Evolutionary conservation across 2,329 filamentous ascomycete species (phyloP).

Genomic region (Aplosporella prunicola): DNA sequence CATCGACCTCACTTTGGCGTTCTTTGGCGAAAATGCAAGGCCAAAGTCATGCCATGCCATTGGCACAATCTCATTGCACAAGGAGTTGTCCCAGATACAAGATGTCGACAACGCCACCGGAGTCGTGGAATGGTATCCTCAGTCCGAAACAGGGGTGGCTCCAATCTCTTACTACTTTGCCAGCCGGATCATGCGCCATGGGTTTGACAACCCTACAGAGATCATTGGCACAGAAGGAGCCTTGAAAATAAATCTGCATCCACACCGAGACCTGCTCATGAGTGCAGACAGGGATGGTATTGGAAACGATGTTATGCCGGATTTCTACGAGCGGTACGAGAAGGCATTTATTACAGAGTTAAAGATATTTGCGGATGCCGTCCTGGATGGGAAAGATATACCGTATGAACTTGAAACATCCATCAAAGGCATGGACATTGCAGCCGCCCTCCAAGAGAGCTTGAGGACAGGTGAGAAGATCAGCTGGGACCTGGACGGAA

Average conservation of each 20-base stretch:
- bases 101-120: slow-evolving; percentile 40
- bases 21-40: slow-evolving; percentile 27
- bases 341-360: slow-evolving; percentile 11
- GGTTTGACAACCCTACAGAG: slow-evolving; percentile 36
- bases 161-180: slow-evolving; percentile 38
- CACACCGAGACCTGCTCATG: slow-evolving; percentile 7
- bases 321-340: slow-evolving; percentile 11
- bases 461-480: slow-evolving; percentile 10
- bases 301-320: slow-evolving; percentile 10
- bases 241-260: slow-evolving; percentile 9
- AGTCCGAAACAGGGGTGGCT: slow-evolving; percentile 17
- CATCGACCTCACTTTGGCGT: slow-evolving; percentile 36
- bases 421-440: slow-evolving; percentile 10
- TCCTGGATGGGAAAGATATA: slow-evolving; percentile 3
- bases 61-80: slow-evolving; percentile 28
- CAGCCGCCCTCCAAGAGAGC: slow-evolving; percentile 6
- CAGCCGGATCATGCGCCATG: slow-evolving; percentile 34
- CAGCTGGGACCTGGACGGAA: slow-evolving; percentile 6
- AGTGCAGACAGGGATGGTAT: slow-evolving; percentile 4
- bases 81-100: slow-evolving; percentile 28
- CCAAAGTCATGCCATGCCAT: slow-evolving; percentile 30
- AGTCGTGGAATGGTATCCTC: slow-evolving; percentile 34
- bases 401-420: slow-evolving; percentile 4
- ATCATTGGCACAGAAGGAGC: slow-evolving; percentile 29
- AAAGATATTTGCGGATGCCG: slow-evolving; percentile 6